Conservation (phyloP, 2,329 filamentous ascomycete species). For the Alternaria brassicae region DNA sequence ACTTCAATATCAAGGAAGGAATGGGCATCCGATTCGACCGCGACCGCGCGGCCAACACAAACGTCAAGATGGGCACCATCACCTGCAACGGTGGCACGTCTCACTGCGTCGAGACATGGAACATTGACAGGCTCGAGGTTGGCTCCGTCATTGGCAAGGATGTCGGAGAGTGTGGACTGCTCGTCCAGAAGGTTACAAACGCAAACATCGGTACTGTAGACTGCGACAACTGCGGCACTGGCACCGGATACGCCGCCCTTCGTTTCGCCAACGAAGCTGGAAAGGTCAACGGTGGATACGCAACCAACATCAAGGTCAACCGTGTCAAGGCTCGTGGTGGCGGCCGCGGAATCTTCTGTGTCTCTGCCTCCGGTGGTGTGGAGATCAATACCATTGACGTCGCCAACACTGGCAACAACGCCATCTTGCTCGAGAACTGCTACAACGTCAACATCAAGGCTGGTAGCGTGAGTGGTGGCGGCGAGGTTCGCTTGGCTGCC, state of each 20-base stretch:
- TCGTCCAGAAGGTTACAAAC: constrained; percentile 63
- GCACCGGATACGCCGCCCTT: constrained; percentile 64
- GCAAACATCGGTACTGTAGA: constrained; percentile 63
- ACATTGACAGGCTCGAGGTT: constrained; percentile 63
- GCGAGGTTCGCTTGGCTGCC: constrained; percentile 63
- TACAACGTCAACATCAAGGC: constrained; percentile 61
- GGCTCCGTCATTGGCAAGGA: constrained; percentile 61
- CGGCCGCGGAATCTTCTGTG: constrained; percentile 65
- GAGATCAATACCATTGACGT: constrained; percentile 60
- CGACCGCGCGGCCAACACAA: constrained; percentile 60
- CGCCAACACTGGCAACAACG: constrained; percentile 62
- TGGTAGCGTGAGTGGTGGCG: constrained; percentile 62
- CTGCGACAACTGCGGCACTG: constrained; percentile 61
- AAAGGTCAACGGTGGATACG: constrained; percentile 57
- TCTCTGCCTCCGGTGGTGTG: constrained; percentile 63
- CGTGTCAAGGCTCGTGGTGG: constrained; percentile 63
- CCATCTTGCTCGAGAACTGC: constrained; percentile 67
- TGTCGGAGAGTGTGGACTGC: constrained; percentile 64
- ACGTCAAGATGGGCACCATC: constrained; percentile 63
- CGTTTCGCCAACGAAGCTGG: constrained; percentile 66
- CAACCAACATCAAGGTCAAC: constrained; percentile 62
- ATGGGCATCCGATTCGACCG: constrained; percentile 66
- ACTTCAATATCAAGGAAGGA: constrained; percentile 62
- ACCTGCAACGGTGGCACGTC: constrained; percentile 61
- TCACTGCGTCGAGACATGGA: constrained; percentile 67